A percentile compares a stretch with the other conserved stretches of the same genome.
Evolutionary conservation across 805 yeast genomes (phyloP).

Genomic region (Ogataea naganishii): DNA sequence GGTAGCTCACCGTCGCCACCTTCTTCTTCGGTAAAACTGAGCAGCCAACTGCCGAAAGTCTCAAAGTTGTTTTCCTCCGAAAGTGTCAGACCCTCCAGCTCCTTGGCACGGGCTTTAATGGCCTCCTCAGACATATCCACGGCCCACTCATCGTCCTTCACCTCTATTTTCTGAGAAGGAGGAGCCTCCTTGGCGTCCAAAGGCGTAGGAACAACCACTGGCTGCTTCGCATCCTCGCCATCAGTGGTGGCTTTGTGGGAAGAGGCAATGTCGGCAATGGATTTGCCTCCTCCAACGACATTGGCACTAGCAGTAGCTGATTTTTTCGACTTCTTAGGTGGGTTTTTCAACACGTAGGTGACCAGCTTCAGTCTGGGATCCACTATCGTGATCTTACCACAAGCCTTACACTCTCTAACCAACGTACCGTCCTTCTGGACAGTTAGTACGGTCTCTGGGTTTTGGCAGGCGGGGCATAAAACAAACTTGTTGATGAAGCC

Average conservation of each 20-base stretch:
- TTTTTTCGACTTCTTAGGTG: conserved; percentile 69
- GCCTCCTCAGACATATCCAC: conserved; percentile 97
- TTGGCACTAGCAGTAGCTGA: conserved; percentile 87
- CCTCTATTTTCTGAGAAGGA: conserved; percentile 56
- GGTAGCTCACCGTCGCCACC: conserved; percentile 52
- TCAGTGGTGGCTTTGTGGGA: conserved; percentile 30
- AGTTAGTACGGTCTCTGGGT: conserved; percentile 93
- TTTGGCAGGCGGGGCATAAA: conserved; percentile 88
- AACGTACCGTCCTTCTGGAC: conserved; percentile 67
- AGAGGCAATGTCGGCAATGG: conserved; percentile 72
- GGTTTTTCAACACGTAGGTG: conserved; percentile 85
- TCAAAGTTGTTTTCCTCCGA: conserved; percentile 46
- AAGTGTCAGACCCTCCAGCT: conserved; percentile 57
- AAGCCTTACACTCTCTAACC: conserved; percentile 94
- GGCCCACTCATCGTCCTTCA: conserved; percentile 93
- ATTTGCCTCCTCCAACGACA: conserved; percentile 79
- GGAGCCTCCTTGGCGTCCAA: conserved; percentile 68
- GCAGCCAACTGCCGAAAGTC: conserved; percentile 86
- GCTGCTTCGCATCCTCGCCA: conserved; percentile 28
- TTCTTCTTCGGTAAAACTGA: conserved; percentile 33
- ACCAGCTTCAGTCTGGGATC: conserved; percentile 83
- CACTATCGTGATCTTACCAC: conserved; percentile 82
- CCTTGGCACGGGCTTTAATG: conserved; percentile 82
- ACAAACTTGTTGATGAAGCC: conserved; percentile 91
- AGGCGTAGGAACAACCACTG: conserved; percentile 49